Evolutionary conservation across 768 basidiomycete genomes (phyloP).

Genomic region (Phanerochaete carnosa): DNA sequence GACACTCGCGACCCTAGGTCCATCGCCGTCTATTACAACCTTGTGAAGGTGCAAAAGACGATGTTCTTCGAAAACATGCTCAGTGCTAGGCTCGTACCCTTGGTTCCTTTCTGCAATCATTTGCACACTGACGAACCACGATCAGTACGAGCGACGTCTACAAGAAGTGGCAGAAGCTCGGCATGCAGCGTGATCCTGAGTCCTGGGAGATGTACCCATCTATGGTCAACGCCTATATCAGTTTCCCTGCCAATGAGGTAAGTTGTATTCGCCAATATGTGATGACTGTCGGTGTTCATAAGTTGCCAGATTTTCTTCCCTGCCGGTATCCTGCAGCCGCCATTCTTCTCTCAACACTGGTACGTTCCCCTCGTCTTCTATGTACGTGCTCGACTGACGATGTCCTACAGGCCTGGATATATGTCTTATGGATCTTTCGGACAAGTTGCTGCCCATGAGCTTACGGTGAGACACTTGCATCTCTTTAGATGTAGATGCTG

Average conservation of each 20-base stretch:
- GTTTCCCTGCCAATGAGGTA: constrained; percentile 85
- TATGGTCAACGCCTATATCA: constrained; percentile 86
- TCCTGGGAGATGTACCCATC: constrained; percentile 89
- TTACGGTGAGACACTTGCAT: constrained; percentile 54
- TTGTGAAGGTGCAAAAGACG: constrained; percentile 59
- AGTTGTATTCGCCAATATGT: constrained; percentile 1
- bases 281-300: neutral
- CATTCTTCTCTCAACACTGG: constrained; percentile 86
- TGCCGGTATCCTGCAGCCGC: constrained; percentile 90
- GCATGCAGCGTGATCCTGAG: constrained; percentile 62
- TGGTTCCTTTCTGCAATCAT: neutral
- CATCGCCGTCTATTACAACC: constrained; percentile 69
- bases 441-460: constrained; percentile 87
- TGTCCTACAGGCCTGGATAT: constrained; percentile 69
- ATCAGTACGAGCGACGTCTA: constrained; percentile 54
- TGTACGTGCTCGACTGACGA: constrained; percentile 7
- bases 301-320: constrained; percentile 81
- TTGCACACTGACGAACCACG: constrained; percentile 1
- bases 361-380: constrained; percentile 26
- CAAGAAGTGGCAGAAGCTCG: constrained; percentile 75
- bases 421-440: constrained; percentile 92
- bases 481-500: neutral
- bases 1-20: constrained; percentile 70
- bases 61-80: constrained; percentile 87
- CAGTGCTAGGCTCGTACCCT: constrained; percentile 44